A percentile compares a stretch with the other conserved stretches of the same genome.
These are phyloP conservation scores for Sphenostylis stenocarpa DNA, from an alignment of 306 rosid species.

Conservation along the genomic window DNA sequence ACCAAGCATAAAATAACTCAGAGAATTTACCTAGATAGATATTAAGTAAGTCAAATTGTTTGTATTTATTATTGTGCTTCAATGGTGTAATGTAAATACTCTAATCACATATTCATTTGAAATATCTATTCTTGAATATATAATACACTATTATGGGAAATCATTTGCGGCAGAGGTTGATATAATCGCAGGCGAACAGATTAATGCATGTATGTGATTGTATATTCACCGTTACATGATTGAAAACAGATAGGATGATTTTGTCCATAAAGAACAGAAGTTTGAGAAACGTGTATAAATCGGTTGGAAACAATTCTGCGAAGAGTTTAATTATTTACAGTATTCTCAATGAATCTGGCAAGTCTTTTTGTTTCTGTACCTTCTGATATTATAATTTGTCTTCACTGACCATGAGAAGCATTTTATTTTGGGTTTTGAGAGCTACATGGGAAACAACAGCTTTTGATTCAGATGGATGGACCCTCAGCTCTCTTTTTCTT, in stretches of 20 bases:
- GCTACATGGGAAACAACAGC: constrained; percentile 1
- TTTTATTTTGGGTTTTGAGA: constrained; percentile 1
- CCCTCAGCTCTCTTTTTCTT: not conserved
- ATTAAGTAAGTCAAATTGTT: not conserved
- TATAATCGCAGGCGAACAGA: not conserved
- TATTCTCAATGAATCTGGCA: not conserved
- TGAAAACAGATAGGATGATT: not conserved
- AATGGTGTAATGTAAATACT: not conserved
- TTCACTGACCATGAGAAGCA: constrained; percentile 1
- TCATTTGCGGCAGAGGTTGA: not conserved
- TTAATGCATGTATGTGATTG: not conserved
- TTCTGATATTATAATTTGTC: constrained; percentile 4
- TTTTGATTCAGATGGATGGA: constrained; percentile 27
- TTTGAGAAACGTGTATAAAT: not conserved
- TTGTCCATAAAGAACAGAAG: not conserved
- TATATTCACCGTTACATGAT: not conserved
- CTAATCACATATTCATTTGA: not conserved
- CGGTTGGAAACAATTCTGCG: not conserved
- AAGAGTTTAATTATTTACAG: not conserved
- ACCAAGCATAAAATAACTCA: no score
- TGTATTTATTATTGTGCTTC: not conserved
- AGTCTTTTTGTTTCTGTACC: constrained; percentile 7
- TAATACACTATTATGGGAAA: not conserved
- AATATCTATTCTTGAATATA: not conserved
- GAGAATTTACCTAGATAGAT: not conserved